Evolutionary conservation across 2,329 filamentous ascomycete species (phyloP), one percentile per base, ranked within the genome.

Genomic region (Gliomastix tumulicola): DNA sequence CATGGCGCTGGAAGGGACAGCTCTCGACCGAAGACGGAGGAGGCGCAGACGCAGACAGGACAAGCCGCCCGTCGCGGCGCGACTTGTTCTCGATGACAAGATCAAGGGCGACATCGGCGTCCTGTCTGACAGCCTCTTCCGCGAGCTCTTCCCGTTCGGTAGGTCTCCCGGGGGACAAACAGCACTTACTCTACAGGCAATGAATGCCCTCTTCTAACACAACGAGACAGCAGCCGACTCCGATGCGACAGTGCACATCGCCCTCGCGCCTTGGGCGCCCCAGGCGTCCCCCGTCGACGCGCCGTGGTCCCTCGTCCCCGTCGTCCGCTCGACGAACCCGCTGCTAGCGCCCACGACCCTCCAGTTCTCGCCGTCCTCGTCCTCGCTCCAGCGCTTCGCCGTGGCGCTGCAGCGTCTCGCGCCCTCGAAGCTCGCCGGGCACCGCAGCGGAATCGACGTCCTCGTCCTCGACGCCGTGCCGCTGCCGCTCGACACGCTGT

Each of bases 81-180:
- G 84, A 40, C 70, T 97, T 35, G 74, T 94, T 25, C 76, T 96
- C 39, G 88, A 95, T 59, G 84, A 88, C 54, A 82, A 84, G 57
- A 71, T 94, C 50, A 86, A 83, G 61, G 87, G 86, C 36, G 87
- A 95, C 54, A 74, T 89, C 43, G 92, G 88, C 44, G 76, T 92
- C 45, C 62, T 97, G 36, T 95, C 90, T 11, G 82, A 88, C 50
- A 88, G 95, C 58, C 71, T 98, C 35, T 88, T 89, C 51, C 69
- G 74, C 32, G 84, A 94, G 53, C 72, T 97, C 35, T 88, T 94
- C 62, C 80, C 85, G 22, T n/a, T n/a, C n/a, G n/a, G n/a, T n/a
- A n/a, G n/a, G n/a, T n/a, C n/a, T n/a, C n/a, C n/a, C n/a, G n/a
- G n/a, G n/a, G n/a, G n/a, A n/a, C n/a, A n/a, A n/a, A n/a, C n/a